Evolutionary conservation across 768 basidiomycete species (phyloP).

Genomic region (Russula emetica): DNA sequence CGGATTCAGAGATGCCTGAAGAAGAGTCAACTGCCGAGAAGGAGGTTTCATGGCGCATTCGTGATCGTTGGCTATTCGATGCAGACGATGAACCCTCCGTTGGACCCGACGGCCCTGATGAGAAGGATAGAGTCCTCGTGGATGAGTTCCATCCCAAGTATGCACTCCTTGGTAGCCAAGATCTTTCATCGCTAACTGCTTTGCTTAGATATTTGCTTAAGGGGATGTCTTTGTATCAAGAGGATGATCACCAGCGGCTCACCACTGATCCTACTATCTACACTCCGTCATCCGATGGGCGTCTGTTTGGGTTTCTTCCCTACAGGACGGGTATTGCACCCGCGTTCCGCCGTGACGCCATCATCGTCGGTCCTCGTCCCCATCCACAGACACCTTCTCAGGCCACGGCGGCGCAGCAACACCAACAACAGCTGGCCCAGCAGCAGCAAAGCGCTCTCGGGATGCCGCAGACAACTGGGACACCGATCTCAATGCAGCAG

Average conservation of each 20-base stretch:
- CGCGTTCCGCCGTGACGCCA: constrained; percentile 23
- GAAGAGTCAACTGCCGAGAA: constrained; percentile 36
- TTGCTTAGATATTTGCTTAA: constrained; percentile 45
- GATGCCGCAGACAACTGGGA: constrained; percentile 38
- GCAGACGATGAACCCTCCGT: constrained; percentile 54
- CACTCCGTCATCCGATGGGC: constrained; percentile 20
- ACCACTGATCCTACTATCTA: constrained; percentile 28
- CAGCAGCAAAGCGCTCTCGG: constrained; percentile 16
- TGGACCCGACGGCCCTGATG: constrained; percentile 58
- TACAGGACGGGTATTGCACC: constrained; percentile 25
- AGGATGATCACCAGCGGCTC: constrained; percentile 25
- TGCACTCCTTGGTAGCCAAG: constrained; percentile 13
- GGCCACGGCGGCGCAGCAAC: constrained; percentile 23
- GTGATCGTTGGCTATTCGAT: constrained; percentile 68
- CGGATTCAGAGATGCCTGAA: constrained; percentile 12
- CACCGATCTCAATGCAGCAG: constrained; percentile 55
- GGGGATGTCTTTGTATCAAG: constrained; percentile 26
- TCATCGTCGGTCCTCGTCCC: constrained; percentile 24
- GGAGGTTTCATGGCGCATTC: constrained; percentile 42
- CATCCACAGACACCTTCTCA: constrained; percentile 22
- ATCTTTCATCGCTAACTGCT: constrained; percentile 4
- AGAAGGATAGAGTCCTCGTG: constrained; percentile 61
- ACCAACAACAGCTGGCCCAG: constrained; percentile 22
- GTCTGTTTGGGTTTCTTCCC: constrained; percentile 18
- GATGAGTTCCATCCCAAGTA: constrained; percentile 64